Base-by-base conservation (phyloP, 805 yeast genomes). In the Yarrowia divulgata region DNA sequence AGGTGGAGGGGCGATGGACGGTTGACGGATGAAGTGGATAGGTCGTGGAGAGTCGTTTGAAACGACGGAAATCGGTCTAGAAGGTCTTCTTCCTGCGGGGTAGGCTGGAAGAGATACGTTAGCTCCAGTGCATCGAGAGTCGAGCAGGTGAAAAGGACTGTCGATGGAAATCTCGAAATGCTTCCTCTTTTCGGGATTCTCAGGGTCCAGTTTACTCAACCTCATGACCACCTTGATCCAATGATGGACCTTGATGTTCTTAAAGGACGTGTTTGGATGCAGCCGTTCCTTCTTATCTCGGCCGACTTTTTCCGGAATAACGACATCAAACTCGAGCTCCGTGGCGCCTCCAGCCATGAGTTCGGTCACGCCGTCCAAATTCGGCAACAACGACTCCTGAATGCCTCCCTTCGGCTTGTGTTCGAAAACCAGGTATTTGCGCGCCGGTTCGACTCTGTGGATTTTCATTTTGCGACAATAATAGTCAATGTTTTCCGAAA, bases 131-230 rank as follows among this genome's bases (percentile, higher is more conserved):
- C 97, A 91, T 62, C 85, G 79, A 8, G 89, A 87, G 62, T 93
- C 88, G 23, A 93, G 80, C 5, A 95, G 82, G 74, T 90, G 96
- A 70, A 95, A 88, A 3, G 99, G 99, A 2, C 97, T 91, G 78
- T 95, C 99, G 69, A 95, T 94, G 70, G 92, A 88, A 55, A 95
- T 90, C 80, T 95, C 99, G 76, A 90, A 95, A 76, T 93, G 98
- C 76, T 93, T 95, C 57, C 97, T 82, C 75, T 91, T 91, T 34
- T 73, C 71, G 32, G 78, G 76, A 67, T 74, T 72, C 14, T 72
- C 84, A 58, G 85, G 83, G 39, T 63, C 68, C n/a, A 83, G 75
- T 72, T 85, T 86, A 6, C 97, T 90, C 48, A 95, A 81, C 66
- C 98, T 81, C 67, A 95, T 79, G 72, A 97, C 90, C 16, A 95